Conservation (phyloP, 2,329 filamentous ascomycete genomes). For the Phialocephala subalpina region DNA sequence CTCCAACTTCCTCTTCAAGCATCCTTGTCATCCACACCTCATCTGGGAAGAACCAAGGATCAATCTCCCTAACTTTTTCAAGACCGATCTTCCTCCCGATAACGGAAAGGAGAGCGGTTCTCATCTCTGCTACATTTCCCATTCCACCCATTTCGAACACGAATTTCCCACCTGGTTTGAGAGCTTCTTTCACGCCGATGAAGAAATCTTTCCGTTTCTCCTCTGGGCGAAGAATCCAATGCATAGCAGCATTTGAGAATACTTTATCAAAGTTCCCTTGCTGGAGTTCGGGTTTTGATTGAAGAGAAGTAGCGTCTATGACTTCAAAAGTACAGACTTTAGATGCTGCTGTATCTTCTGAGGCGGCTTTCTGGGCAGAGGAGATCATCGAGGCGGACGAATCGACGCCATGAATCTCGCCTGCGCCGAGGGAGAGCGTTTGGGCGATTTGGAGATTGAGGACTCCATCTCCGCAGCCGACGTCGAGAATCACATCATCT, state of each 20-base stretch:
- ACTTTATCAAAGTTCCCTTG: slow-evolving; percentile 55
- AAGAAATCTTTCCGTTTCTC: slow-evolving; percentile 59
- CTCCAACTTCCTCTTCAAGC: slow-evolving; percentile 52
- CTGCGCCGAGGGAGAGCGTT: slow-evolving; percentile 53
- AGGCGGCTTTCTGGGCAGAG: slow-evolving; percentile 52
- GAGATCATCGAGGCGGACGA: slow-evolving; percentile 66
- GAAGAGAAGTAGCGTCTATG: slow-evolving; percentile 54
- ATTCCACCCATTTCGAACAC: slow-evolving; percentile 77
- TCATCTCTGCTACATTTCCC: slow-evolving; percentile 72
- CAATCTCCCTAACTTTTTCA: slow-evolving; percentile 54
- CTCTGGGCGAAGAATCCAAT: slow-evolving; percentile 64
- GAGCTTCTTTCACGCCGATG: slow-evolving; percentile 55
- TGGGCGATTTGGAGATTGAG: slow-evolving; percentile 62
- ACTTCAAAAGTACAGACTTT: slow-evolving; percentile 44
- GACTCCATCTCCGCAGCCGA: slow-evolving; percentile 72
- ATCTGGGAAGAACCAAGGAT: slow-evolving; percentile 78
- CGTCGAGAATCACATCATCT: slow-evolving; percentile 66
- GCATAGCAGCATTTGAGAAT: slow-evolving; percentile 72
- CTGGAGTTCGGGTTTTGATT: slow-evolving; percentile 47
- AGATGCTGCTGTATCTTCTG: slow-evolving; percentile 17
- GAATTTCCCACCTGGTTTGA: slow-evolving; percentile 64
- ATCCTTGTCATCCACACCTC: slow-evolving; percentile 60
- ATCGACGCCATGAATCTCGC: slow-evolving; percentile 64
- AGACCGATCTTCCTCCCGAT: slow-evolving; percentile 60
- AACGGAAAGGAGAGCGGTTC: slow-evolving; percentile 62